phyloP scores from a whole-genome alignment of 768 basidiomycete genomes.

The Hygrocybe coccinea region DNA sequence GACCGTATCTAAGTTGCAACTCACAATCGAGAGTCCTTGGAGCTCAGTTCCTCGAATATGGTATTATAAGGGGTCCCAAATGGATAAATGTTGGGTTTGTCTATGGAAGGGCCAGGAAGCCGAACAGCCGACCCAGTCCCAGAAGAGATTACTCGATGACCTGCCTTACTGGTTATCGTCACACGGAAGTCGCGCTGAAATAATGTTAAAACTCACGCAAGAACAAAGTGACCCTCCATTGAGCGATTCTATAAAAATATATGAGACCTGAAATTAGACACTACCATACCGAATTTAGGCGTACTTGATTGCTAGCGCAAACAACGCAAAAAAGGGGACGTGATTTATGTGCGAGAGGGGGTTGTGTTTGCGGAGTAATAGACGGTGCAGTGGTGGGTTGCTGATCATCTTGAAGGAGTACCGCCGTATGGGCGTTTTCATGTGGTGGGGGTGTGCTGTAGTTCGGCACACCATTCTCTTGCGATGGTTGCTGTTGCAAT shows the following conservation, averaged over 20 bases:
- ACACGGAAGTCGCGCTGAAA: constrained; percentile 4
- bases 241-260: constrained; percentile 72
- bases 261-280: constrained; percentile 4
- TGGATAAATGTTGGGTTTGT: constrained; percentile 94
- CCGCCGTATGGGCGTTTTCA: not conserved
- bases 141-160: constrained; percentile 85
- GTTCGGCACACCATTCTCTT: constrained; percentile 23
- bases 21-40: constrained; percentile 81
- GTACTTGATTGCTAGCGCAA: constrained; percentile 97
- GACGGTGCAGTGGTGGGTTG: constrained; percentile 3
- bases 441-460: constrained; percentile 9
- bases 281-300: constrained; percentile 21
- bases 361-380: not conserved
- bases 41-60: constrained; percentile 85
- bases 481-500: constrained; percentile 45
- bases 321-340: constrained; percentile 94
- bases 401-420: constrained; percentile 5
- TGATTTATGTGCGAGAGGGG: constrained; percentile 45
- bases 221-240: constrained; percentile 94
- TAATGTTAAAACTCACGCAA: constrained; percentile 57
- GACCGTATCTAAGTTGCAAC: constrained; percentile 25
- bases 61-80: constrained; percentile 97
- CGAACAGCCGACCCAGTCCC: constrained; percentile 98
- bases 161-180: constrained; percentile 57
- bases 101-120: constrained; percentile 90